A percentile compares a stretch with the other conserved stretches of the same genome.
Conservation (phyloP, 2,329 filamentous ascomycete species). For the Tothia fuscella region DNA sequence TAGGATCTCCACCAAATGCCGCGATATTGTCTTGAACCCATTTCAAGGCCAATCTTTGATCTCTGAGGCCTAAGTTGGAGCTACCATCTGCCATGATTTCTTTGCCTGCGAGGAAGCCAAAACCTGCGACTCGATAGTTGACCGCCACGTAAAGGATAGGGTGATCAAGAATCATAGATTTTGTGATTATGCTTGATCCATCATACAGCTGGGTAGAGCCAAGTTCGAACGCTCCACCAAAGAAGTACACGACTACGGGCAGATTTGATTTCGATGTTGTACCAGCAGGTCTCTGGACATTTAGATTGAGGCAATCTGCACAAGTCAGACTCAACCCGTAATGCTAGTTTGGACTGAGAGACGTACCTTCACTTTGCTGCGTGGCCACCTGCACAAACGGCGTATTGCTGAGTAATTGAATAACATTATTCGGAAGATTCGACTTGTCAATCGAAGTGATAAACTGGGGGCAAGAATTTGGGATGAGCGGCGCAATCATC, state of each 20-base stretch:
- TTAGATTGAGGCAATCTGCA: conserved; percentile 34
- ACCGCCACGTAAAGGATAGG: conserved; percentile 64
- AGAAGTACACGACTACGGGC: conserved; percentile 39
- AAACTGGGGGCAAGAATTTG: conserved; percentile 60
- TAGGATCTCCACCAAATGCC: conserved; percentile 64
- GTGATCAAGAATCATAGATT: conserved; percentile 39
- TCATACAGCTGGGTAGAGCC: conserved; percentile 29
- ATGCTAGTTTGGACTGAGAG: no score
- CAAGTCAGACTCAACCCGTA: no score
- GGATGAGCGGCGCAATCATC: conserved; percentile 43
- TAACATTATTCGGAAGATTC: conserved; percentile 23
- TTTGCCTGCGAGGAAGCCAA: conserved; percentile 60
- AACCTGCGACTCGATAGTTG: conserved; percentile 65
- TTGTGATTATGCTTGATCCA: conserved; percentile 26
- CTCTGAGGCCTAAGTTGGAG: conserved; percentile 58
- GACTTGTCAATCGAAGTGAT: conserved; percentile 39
- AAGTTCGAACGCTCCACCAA: conserved; percentile 30
- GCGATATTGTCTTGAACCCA: conserved; percentile 71
- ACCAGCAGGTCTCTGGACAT: conserved; percentile 29
- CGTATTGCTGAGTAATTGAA: conserved; percentile 27
- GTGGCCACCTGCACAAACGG: conserved; percentile 27
- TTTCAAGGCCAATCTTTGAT: conserved; percentile 59
- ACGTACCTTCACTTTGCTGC: conserved; percentile 23
- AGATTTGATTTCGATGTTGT: conserved; percentile 27
- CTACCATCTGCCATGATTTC: conserved; percentile 57